These are phyloP conservation scores for Chlorella variabilis DNA, from an alignment of 163 green algal genomes.

Conservation along the genomic window DNA sequence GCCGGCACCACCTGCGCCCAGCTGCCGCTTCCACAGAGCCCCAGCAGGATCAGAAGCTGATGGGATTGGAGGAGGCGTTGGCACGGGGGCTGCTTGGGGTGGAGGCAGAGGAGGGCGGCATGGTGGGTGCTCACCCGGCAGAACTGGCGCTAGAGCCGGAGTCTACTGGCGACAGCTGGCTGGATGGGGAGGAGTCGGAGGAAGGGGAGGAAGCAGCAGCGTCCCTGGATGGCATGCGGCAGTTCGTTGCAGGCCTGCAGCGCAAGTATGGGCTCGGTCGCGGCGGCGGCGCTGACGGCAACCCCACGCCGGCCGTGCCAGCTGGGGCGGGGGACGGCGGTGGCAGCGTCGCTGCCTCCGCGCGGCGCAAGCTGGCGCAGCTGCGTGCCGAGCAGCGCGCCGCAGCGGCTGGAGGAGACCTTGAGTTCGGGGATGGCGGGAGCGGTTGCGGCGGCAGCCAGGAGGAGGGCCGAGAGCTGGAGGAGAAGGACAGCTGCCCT, in stretches of 20 bases:
- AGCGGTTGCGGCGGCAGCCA: not conserved
- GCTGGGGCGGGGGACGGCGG: too few relatives aligned
- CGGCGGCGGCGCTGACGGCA: not conserved
- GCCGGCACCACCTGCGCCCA: not conserved
- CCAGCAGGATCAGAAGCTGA: not conserved
- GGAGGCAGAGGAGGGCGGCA: too few relatives aligned
- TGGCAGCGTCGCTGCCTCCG: not conserved
- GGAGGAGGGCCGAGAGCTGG: not conserved
- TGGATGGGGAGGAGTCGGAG: not conserved
- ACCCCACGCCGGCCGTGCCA: not conserved
- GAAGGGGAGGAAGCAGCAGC: not conserved
- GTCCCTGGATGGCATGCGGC: slow-evolving; percentile 17
- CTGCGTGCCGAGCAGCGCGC: not conserved
- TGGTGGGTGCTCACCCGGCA: too few relatives aligned
- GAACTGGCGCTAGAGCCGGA: too few relatives aligned
- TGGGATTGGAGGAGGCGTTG: not conserved
- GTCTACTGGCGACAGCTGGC: not conserved
- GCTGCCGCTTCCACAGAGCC: not conserved
- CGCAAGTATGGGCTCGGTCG: not conserved
- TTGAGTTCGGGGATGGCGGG: not conserved
- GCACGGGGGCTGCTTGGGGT: not conserved
- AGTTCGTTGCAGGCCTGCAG: slow-evolving; percentile 6
- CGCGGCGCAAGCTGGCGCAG: slow-evolving; percentile 15
- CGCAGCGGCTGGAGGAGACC: not conserved
- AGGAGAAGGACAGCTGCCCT: too few relatives aligned